These are phyloP conservation scores for Ilyonectria sp. DNA, from an alignment of 2,329 filamentous ascomycete genomes.

Conservation along the genomic window DNA sequence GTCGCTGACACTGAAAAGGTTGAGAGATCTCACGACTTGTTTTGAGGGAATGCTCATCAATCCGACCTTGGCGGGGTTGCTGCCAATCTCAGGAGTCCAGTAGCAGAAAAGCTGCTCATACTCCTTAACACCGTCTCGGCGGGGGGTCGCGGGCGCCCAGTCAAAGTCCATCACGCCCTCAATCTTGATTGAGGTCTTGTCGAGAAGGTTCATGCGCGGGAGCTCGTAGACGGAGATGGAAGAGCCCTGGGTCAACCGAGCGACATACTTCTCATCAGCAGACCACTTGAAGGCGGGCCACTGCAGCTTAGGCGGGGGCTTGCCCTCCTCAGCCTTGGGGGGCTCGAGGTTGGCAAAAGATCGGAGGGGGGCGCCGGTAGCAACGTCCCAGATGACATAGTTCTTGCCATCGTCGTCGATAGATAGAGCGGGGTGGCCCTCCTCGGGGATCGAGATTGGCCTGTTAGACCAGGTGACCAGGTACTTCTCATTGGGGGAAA, in stretches of 20 bases:
- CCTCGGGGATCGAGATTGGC: slow-evolving; percentile 92
- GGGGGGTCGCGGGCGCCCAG: slow-evolving; percentile 89
- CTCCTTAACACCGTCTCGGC: slow-evolving; percentile 87
- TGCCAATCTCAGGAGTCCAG: slow-evolving; percentile 98
- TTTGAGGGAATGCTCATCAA: slow-evolving; percentile 97
- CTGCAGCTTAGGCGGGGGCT: slow-evolving; percentile 86
- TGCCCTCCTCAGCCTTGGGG: slow-evolving; percentile 71
- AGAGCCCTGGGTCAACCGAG: slow-evolving; percentile 87
- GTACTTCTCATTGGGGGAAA: slow-evolving; percentile 94
- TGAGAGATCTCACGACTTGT: slow-evolving; percentile 92
- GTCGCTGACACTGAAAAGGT: slow-evolving; percentile 97
- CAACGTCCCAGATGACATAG: slow-evolving; percentile 98
- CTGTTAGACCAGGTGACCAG: slow-evolving; percentile 97
- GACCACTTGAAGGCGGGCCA: slow-evolving; percentile 99
- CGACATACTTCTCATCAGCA: slow-evolving; percentile 96
- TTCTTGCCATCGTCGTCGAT: slow-evolving; percentile 98
- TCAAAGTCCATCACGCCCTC: slow-evolving; percentile 98
- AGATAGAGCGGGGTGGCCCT: slow-evolving; percentile 85
- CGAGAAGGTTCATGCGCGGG: slow-evolving; percentile 89
- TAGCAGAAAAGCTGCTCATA: slow-evolving; percentile 98
- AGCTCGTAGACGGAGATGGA: slow-evolving; percentile 94
- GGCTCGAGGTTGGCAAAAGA: slow-evolving; percentile 94
- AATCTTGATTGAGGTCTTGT: slow-evolving; percentile 94
- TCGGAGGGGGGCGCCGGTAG: slow-evolving; percentile 88
- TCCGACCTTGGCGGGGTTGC: slow-evolving; percentile 96